These are phyloP conservation scores for Lactarius indigo DNA, from an alignment of 768 basidiomycete species.

Conservation along the genomic window DNA sequence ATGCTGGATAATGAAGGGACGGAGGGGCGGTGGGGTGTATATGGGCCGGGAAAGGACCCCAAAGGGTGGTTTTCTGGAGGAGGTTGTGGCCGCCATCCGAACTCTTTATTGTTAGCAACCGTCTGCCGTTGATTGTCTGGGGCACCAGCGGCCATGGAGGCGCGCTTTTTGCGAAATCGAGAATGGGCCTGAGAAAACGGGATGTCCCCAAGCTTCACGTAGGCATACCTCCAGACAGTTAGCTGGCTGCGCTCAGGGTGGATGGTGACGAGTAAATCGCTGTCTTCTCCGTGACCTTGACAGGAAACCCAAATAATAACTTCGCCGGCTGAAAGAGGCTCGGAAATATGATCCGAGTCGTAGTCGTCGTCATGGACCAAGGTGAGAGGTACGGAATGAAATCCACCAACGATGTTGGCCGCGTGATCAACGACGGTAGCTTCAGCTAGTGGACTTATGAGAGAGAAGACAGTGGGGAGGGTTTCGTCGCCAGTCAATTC, in stretches of 20 bases:
- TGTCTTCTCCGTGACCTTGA: slow-evolving; percentile 38
- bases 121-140: slow-evolving; percentile 28
- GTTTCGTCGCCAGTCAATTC: slow-evolving; percentile 60
- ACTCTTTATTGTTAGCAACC: slow-evolving; percentile 20
- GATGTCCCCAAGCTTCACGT: slow-evolving; percentile 56
- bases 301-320: slow-evolving; percentile 60
- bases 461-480: slow-evolving; percentile 77
- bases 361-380: slow-evolving; percentile 36
- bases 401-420: slow-evolving; percentile 51
- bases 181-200: slow-evolving; percentile 40
- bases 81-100: slow-evolving; percentile 19
- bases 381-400: slow-evolving; percentile 30
- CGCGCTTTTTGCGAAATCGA: slow-evolving; percentile 39
- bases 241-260: slow-evolving; percentile 50
- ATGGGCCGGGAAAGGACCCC: slow-evolving; percentile 33
- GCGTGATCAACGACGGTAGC: slow-evolving; percentile 68
- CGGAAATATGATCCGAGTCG: slow-evolving; percentile 45
- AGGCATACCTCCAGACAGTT: slow-evolving; percentile 71
- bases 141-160: slow-evolving; percentile 21
- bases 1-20: slow-evolving; percentile 50
- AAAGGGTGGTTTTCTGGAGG: slow-evolving; percentile 33
- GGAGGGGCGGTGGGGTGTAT: slow-evolving; percentile 29
- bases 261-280: slow-evolving; percentile 57
- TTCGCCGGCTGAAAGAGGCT: slow-evolving; percentile 58
- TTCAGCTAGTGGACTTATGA: slow-evolving; percentile 75